Percentiles rank a stretch among this genome's conserved stretches.
Evolutionary conservation across 1,284 basidiomycete genomes (phyloP).

Genomic region (Rhodotorula sp.): DNA sequence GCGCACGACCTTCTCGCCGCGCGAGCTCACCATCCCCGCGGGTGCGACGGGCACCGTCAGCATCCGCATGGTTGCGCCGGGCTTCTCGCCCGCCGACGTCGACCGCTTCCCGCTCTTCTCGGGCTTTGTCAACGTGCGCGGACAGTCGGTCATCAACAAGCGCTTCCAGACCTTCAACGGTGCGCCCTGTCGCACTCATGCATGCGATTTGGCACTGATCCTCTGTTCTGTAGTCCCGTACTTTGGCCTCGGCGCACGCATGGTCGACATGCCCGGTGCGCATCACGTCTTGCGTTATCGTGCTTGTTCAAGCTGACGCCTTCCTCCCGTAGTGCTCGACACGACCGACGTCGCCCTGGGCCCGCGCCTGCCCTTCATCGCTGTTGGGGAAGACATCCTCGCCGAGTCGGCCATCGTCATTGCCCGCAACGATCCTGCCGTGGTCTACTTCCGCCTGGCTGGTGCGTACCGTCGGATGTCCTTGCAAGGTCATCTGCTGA

Average conservation of each 20-base stretch:
- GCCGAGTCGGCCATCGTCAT: conserved; percentile 8
- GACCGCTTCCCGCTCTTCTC: conserved; percentile 41
- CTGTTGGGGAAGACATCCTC: conserved; percentile 20
- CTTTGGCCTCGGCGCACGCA: conserved; percentile 34
- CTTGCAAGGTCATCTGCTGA: neutral
- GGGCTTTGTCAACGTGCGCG: conserved; percentile 29
- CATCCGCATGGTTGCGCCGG: conserved; percentile 19
- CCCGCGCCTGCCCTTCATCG: conserved; percentile 30
- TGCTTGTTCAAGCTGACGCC: neutral
- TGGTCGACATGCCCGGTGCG: conserved; percentile 39
- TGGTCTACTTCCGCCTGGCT: conserved; percentile 27
- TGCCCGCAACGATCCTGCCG: conserved; percentile 6
- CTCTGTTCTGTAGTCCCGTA: conserved; percentile 27
- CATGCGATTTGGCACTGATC: too few relatives aligned
- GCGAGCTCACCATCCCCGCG: conserved; percentile 8
- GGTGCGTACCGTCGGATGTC: neutral
- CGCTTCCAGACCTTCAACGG: neutral
- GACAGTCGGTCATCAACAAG: neutral
- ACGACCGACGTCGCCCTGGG: conserved; percentile 30
- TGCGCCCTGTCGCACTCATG: neutral
- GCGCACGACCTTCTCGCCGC: conserved; percentile 4
- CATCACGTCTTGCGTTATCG: too few relatives aligned
- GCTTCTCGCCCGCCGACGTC: conserved; percentile 1
- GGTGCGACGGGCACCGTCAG: conserved; percentile 6
- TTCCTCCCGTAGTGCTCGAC: conserved; percentile 26